Evolutionary conservation across 2,329 filamentous ascomycete species (phyloP).

Genomic region (Sarocladiaceae sp.): DNA sequence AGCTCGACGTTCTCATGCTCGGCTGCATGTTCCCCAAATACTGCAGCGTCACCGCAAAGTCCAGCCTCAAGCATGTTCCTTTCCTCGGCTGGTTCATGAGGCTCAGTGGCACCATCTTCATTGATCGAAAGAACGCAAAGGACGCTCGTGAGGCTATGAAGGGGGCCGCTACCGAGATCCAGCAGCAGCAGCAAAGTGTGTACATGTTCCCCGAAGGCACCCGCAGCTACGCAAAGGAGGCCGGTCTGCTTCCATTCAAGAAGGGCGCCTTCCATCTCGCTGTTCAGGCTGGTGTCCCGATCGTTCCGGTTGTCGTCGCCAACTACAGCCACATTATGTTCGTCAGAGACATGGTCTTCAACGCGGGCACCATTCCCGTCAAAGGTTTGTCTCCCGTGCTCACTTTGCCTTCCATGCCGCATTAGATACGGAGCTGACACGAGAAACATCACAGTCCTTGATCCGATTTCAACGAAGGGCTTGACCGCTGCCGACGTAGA

Average conservation of each 20-base stretch:
- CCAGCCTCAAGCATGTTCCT: slow-evolving; percentile 68
- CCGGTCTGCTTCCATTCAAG: slow-evolving; percentile 88
- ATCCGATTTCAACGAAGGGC: slow-evolving; percentile 70
- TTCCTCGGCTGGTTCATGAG: slow-evolving; percentile 94
- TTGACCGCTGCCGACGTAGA: slow-evolving; percentile 74
- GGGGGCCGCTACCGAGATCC: slow-evolving; percentile 75
- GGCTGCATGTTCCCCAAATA: slow-evolving; percentile 84
- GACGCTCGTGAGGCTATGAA: slow-evolving; percentile 82
- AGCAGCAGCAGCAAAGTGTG: slow-evolving; percentile 63
- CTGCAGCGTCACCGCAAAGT: slow-evolving; percentile 91
- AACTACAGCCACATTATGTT: slow-evolving; percentile 73
- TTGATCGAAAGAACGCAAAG: slow-evolving; percentile 80
- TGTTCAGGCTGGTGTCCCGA: slow-evolving; percentile 85
- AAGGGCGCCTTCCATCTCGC: slow-evolving; percentile 97
- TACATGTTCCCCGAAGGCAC: slow-evolving; percentile 93
- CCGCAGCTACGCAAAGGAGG: slow-evolving; percentile 77
- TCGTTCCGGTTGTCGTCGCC: slow-evolving; percentile 77
- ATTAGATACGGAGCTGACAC: too few species aligned
- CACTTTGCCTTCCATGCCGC: slow-evolving; percentile 10
- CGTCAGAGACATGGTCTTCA: slow-evolving; percentile 58
- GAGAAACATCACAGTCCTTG: slow-evolving; percentile 52
- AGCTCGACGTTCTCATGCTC: slow-evolving; percentile 89
- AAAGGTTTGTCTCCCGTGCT: slow-evolving; percentile 49
- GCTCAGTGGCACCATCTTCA: slow-evolving; percentile 85
- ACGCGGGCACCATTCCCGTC: slow-evolving; percentile 63